Conservation (phyloP, 2,329 filamentous ascomycete genomes). For the Diaporthe ilicicola region DNA sequence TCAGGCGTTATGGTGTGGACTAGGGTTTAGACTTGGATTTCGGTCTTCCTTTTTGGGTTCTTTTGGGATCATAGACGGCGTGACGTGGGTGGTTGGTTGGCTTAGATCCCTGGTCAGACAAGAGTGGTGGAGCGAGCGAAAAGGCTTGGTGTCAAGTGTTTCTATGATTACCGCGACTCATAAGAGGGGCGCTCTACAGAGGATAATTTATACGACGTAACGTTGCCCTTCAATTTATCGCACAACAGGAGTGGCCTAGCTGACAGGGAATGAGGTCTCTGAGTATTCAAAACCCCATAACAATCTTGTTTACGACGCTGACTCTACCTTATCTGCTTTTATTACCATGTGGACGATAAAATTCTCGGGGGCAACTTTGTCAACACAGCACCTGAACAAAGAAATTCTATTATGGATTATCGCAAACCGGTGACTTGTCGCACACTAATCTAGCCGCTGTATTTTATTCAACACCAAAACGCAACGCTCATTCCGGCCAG, state of each 20-base stretch:
- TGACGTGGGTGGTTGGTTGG: background rate
- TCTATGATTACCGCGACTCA: background rate
- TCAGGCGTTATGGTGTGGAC: slow-evolving; percentile 2
- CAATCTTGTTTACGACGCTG: too few species aligned
- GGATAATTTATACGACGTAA: background rate
- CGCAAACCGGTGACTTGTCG: background rate
- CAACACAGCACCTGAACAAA: background rate
- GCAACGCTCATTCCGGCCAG: too few species aligned
- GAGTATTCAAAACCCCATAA: too few species aligned
- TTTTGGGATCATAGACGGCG: background rate
- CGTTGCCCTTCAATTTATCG: background rate
- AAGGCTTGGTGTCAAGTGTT: too few species aligned
- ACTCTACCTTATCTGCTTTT: background rate
- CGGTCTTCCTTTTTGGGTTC: background rate
- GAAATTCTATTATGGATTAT: background rate
- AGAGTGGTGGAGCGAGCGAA: background rate
- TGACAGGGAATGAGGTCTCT: background rate
- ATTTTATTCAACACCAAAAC: background rate
- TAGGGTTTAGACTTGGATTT: background rate
- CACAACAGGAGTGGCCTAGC: background rate
- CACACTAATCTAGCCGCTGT: background rate
- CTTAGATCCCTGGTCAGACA: background rate
- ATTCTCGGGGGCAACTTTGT: background rate
- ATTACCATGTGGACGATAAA: background rate
- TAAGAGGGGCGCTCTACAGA: background rate